Evolutionary conservation across 2,329 filamentous ascomycete genomes (phyloP).

Genomic region (Ophiocordyceps camponoti-saundersi): DNA sequence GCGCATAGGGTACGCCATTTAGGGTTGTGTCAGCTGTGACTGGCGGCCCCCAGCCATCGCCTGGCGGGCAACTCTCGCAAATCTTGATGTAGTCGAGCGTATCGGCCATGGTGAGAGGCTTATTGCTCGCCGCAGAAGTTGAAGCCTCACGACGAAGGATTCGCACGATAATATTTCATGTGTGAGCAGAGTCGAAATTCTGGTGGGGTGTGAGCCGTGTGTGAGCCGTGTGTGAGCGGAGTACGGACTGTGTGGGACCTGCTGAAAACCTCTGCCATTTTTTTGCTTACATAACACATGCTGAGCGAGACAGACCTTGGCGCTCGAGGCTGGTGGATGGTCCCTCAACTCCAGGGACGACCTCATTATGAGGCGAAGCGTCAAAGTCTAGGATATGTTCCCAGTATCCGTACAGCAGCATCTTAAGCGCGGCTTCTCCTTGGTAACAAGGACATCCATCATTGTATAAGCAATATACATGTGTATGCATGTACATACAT

Average conservation of each 20-base stretch:
- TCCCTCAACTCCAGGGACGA: too few relatives aligned
- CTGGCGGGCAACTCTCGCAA: slow-evolving; percentile 54
- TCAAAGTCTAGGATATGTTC: too few relatives aligned
- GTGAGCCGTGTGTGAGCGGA: too few relatives aligned
- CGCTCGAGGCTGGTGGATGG: too few relatives aligned
- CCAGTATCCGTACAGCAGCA: too few relatives aligned
- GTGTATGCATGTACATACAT: too few relatives aligned
- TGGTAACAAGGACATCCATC: too few relatives aligned
- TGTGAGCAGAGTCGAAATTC: slow-evolving; percentile 17
- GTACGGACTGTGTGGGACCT: slow-evolving; percentile 7
- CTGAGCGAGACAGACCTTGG: not conserved
- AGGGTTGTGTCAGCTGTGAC: slow-evolving; percentile 74
- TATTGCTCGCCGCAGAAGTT: not conserved
- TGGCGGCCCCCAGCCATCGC: slow-evolving; percentile 76
- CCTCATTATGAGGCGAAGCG: too few relatives aligned
- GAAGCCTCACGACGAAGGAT: not conserved
- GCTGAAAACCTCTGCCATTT: slow-evolving; percentile 7
- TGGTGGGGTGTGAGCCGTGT: slow-evolving; percentile 18
- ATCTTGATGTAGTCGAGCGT: slow-evolving; percentile 44
- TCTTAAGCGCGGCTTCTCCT: too few relatives aligned
- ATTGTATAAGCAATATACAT: too few relatives aligned
- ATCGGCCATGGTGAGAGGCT: slow-evolving; percentile 25
- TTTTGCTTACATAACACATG: not conserved
- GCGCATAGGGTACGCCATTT: slow-evolving; percentile 90
- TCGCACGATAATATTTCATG: not conserved